These are phyloP conservation scores for Funneliformis caledonium DNA, from an alignment of 371 early-diverging fungal genomes.

Conservation along the genomic window DNA sequence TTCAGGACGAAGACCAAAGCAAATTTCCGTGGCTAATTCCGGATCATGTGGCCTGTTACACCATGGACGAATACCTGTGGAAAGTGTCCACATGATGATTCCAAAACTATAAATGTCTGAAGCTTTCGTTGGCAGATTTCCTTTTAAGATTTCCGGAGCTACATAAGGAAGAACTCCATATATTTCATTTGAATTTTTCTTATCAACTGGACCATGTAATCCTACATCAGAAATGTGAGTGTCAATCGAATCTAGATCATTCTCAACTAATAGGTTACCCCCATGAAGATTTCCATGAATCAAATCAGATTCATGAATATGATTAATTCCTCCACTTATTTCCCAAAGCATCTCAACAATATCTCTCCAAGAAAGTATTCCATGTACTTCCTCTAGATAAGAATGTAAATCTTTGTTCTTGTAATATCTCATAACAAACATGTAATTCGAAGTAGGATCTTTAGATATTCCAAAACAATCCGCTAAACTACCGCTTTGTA, in stretches of 20 bases:
- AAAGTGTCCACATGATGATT: not conserved
- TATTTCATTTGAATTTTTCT: not conserved
- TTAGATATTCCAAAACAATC: conserved; percentile 24
- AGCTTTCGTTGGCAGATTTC: not conserved
- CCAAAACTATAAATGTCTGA: conserved; percentile 23
- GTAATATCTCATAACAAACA: conserved; percentile 23
- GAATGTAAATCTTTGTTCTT: not conserved
- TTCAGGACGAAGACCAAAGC: not conserved
- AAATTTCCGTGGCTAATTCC: not conserved
- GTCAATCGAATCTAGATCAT: not conserved
- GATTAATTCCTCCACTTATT: conserved; percentile 1
- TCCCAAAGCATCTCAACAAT: conserved; percentile 22
- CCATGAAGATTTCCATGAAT: conserved; percentile 24
- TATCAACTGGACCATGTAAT: not conserved
- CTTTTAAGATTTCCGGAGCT: conserved; percentile 8
- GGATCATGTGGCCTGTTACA: not conserved
- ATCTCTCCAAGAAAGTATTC: conserved; percentile 7
- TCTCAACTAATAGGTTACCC: conserved; percentile 22
- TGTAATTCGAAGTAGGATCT: not conserved
- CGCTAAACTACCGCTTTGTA: not conserved
- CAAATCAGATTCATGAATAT: conserved; percentile 10
- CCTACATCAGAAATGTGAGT: conserved; percentile 9
- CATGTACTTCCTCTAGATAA: not conserved
- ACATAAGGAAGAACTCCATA: conserved; percentile 23
- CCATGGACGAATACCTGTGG: not conserved